Evolutionary conservation across 1,139 yeast species (phyloP).

Genomic region (Zygosaccharomyces pseudobailii): DNA sequence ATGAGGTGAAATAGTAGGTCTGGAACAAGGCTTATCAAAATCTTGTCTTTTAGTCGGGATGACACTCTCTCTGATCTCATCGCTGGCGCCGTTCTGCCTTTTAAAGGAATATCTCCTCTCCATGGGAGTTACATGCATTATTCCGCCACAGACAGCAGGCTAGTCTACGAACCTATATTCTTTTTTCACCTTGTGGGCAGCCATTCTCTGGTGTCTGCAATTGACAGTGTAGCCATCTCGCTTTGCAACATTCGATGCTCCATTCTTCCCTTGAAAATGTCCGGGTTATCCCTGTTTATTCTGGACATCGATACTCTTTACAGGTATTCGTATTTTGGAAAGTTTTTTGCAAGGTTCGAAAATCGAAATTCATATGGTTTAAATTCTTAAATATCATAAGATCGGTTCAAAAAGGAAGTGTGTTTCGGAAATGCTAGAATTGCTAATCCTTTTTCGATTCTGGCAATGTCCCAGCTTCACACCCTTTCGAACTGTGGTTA

Average conservation of each 20-base stretch:
- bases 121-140: constrained; percentile 3
- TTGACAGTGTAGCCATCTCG: neutral
- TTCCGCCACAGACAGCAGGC: neutral
- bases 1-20: constrained; percentile 1
- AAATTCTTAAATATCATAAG: neutral
- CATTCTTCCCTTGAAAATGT: constrained; percentile 1
- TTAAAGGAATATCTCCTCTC: constrained; percentile 10
- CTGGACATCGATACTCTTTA: neutral
- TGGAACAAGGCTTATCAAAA: constrained; percentile 3
- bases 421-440: no score
- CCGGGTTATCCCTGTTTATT: neutral
- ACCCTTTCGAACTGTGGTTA: no score
- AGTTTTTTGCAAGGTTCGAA: no score
- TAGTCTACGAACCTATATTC: neutral
- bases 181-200: neutral
- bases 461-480: no score
- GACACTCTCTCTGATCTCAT: constrained; percentile 1
- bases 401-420: no score
- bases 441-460: no score
- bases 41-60: constrained; percentile 11
- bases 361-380: no score
- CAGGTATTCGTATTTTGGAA: no score
- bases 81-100: constrained; percentile 10
- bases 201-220: neutral
- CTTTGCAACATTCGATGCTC: neutral